Base-by-base conservation (phyloP, 768 basidiomycete species). In the Chalciporus piperatus region DNA sequence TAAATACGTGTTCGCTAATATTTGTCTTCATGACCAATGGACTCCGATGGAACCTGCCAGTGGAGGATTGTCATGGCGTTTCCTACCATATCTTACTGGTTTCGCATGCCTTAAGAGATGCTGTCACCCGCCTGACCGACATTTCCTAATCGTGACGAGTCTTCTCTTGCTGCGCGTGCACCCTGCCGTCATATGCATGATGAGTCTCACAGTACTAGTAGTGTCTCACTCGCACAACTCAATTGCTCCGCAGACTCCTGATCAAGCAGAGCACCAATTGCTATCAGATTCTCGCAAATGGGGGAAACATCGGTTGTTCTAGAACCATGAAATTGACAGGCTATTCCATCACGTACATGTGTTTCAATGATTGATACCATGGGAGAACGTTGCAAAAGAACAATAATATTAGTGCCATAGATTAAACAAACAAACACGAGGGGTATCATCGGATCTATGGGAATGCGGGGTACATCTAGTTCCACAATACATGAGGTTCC, bases 361-460 rank as follows among this genome's bases (percentile, higher is more conserved):
- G 16, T 8, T 16, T 37, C 5, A 4, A 2, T 16, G 35, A n/a
- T n/a, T 37, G 16, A 37, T n/a, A 1, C 14, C 35, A 37, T 37
- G 35, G 35, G 6, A 37, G 16, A 10, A 7, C n/a, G 12, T 37
- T n/a, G n/a, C 1, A 16, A 37, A 37, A n/a, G 35, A 16, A 37
- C 4, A 37, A 37, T n/a, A 37, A 37, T 37, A 16, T 37, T 37
- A 14, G 35, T 37, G n/a, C 35, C 35, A 44, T 41, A 32, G 39
- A 27, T 37, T 48, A 47, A 23, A 41, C 22, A 44, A 44, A 4
- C 43, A 17, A 50, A 52, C 41, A 53, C 40, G 33, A 28, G 11
- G 64, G 63, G 63, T 65, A 65, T 64, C 51, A 22, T 47, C 45
- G 23, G 45, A 45, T 65, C 51, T 49, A 65, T 19, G n/a, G 33